Base-by-base conservation (phyloP, 164 flowering plant species). In the Vitis rotundifolia region DNA sequence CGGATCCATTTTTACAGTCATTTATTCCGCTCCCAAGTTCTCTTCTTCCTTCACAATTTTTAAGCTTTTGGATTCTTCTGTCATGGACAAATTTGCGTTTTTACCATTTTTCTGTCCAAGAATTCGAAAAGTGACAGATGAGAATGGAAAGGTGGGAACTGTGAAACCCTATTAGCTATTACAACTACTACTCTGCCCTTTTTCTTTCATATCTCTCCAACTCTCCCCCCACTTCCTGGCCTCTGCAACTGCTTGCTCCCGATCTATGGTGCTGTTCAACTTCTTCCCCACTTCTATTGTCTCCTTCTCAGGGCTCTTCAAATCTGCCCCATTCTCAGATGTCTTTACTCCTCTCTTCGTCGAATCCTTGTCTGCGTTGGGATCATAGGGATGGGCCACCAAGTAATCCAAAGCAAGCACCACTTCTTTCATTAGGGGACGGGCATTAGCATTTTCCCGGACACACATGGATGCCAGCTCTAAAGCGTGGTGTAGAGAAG, bases 211-310 rank as follows among this genome's bases (percentile, higher is more conserved):
- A 1, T 76, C 82, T 67, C 88, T 73, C 70, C 63, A 82, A 29
- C 19, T 77, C 69, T 85, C 84, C 49, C 86, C 88, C 86, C 84
- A 85, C 75, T 71, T 56, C 71, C 73, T 82, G 22, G 88, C 88
- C 75, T 85, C 88, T 19, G 88, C 84, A 12, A 85, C 82, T n/a
- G 82, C 86, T 28, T 55, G 68, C 60, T 75, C 82, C 51, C 85
- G 50, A 13, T 81, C 83, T 9, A 49, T 3, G 59, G 73, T 76
- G 26, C 51, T 71, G 67, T 75, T 71, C 44, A 70, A 56, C 16
- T 63, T 49, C 64, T 64, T 61, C 26, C 47, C 19, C 22, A 73
- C 73, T 15, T 18, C 61, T 53, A 66, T 59, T 5, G 19, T 19
- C 6, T n/a, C 54, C 9, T 15, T 48, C 54, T 12, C 63, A 18